Evolutionary conservation across 768 basidiomycete species (phyloP), one percentile per base, ranked within the genome.

Genomic region (Lactarius quietus): DNA sequence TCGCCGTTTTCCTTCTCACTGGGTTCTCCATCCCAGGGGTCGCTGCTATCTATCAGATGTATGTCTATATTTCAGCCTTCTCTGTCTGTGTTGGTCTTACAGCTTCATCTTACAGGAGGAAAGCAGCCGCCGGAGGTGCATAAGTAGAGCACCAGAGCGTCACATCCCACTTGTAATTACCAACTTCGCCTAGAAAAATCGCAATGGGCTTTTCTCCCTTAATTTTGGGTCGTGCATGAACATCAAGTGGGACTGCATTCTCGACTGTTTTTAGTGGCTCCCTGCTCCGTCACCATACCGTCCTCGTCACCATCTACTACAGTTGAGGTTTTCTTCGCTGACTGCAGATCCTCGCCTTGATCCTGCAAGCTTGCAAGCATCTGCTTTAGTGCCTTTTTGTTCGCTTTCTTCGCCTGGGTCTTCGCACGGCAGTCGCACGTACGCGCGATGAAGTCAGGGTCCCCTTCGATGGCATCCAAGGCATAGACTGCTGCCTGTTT

Each of bases 381-480:
- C 59, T 66, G 71, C 45, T 76, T 70, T 15, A 77, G 62, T 3
- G 74, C 79, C 68, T 79, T 81, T 59, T 77, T 77, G 48, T 74
- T 76, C 28, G 73, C 75, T 69, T 76, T 79, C 68, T 74, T 75
- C 23, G 75, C 72, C 63, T 71, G 73, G 29, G 69, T 73, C 36
- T 61, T 71, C 62, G 70, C 72, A 59, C 85, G 79, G 74, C 91
- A 93, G 74, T 90, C 84, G 72, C 91, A 93, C 23, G 79, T 83
- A 55, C 82, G 80, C 6, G 80, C 75, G 72, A 93, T 75, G 62
- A 92, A 86, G 15, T 79, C 80, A 6, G 85, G 75, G 70, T 91
- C 85, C 31, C 82, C 83, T 63, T 89, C 83, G 38, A 93, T 74
- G 20, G 84, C 85, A 71, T 90, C 86, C 65, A 93, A 73, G 14